Percentiles rank a stretch among this genome's conserved stretches.
Evolutionary conservation across 176 grass and related monocot genomes (phyloP).

Genomic region (Triticum aestivum): IWGSC_CS_RefSeq_v2.1 NC_057810.1:106053911-106054410

Average conservation of each 20-base stretch:
- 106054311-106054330: background rate
- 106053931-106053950: conserved; percentile 75
- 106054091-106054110: conserved; percentile 77
- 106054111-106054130: conserved; percentile 71
- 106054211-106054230: too few relatives aligned
- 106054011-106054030: conserved; percentile 91
- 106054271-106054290: background rate
- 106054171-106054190: conserved; percentile 48
- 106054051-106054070: conserved; percentile 85
- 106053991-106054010: conserved; percentile 81
- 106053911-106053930: conserved; percentile 51
- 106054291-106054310: background rate
- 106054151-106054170: conserved; percentile 71
- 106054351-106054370: background rate
- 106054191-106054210: background rate
- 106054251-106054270: background rate
- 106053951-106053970: conserved; percentile 87
- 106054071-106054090: conserved; percentile 72
- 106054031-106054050: conserved; percentile 93
- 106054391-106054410: background rate
- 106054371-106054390: background rate
- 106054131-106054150: conserved; percentile 78
- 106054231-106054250: background rate
- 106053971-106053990: conserved; percentile 68
- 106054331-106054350: background rate